Evolutionary conservation across 306 rosid genomes (phyloP), one percentile per base, ranked within the genome.

Genomic region (Vachellia pachyceras): DNA sequence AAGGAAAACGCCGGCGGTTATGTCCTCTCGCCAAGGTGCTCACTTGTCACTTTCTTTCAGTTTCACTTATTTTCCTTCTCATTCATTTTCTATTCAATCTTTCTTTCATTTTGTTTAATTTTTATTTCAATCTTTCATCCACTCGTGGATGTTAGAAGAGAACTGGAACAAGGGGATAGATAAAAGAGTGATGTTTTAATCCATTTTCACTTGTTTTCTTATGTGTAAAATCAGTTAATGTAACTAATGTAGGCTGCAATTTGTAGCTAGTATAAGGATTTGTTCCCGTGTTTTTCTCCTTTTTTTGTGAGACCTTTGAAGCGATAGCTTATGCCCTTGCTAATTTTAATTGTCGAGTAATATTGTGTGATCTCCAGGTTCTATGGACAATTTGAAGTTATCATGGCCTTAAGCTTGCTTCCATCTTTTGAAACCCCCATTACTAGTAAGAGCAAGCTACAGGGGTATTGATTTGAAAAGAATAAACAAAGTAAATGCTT

Each of bases 371-470:
- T 25, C 37, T 7, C 23, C 78, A 74, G 78, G 50, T 36, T 74
- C 6, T 44, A 6, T 55, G 60, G 78, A 36, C 11, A 36, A 20
- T 74, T 73, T 73, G 35, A 39, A n/a, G 78, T 54, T 37, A 37
- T 39, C 37, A 52, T n/a, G 66, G 67, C 20, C 78, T 54, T 52
- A 55, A 54, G 22, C 36, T 74, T 37, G 78, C 67, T 74, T 37
- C 33, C 18, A 20, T 74, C 20, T 54, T 55, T 65, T 36, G 65
- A 35, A 73, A 39, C 35, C 3, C 47, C 77, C 35, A 52, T 25
- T 36, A 17, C 37, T 49, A 52, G 22, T 3, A 3, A 37, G 60
- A 73, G 66, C 63, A 73, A 73, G 47, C 45, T 35, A 36, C 10
- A 10, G 35, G 44, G 77, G 12, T 73, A 20, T 36, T 73, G 17